These are phyloP conservation scores for Canavalia gladiata DNA, from an alignment of 306 rosid species.

Conservation along the genomic window DNA sequence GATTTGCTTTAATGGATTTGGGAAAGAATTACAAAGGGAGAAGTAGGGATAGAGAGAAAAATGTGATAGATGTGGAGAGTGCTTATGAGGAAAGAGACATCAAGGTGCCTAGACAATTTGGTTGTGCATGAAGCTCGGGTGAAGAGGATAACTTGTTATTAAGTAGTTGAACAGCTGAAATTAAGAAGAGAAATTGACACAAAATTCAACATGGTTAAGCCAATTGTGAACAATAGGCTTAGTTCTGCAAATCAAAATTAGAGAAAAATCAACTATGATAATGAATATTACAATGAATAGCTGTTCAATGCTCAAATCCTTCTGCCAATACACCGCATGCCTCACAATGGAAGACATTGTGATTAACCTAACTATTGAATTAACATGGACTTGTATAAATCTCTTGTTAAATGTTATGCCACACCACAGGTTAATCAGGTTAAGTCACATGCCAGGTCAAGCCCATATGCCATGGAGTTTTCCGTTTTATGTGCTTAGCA, in stretches of 20 bases:
- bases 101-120: too few relatives aligned
- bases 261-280: neutral
- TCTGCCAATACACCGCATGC: neutral
- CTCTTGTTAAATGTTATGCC: neutral
- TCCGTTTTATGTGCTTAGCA: slow-evolving; percentile 21
- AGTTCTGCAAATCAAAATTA: neutral
- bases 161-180: neutral
- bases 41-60: neutral
- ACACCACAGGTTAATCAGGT: neutral
- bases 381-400: neutral
- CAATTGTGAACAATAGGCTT: slow-evolving; percentile 22
- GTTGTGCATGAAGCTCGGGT: neutral
- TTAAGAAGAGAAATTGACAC: neutral
- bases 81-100: neutral
- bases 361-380: neutral
- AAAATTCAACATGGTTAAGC: slow-evolving; percentile 27
- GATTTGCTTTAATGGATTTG: neutral
- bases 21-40: neutral
- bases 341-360: neutral
- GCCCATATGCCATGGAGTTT: neutral
- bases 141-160: neutral
- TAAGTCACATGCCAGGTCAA: neutral
- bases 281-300: neutral
- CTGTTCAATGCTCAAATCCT: neutral
- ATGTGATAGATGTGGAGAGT: neutral